phyloP scores from a whole-genome alignment of 1,284 basidiomycete species.

The Austroboletus sp. region DNA sequence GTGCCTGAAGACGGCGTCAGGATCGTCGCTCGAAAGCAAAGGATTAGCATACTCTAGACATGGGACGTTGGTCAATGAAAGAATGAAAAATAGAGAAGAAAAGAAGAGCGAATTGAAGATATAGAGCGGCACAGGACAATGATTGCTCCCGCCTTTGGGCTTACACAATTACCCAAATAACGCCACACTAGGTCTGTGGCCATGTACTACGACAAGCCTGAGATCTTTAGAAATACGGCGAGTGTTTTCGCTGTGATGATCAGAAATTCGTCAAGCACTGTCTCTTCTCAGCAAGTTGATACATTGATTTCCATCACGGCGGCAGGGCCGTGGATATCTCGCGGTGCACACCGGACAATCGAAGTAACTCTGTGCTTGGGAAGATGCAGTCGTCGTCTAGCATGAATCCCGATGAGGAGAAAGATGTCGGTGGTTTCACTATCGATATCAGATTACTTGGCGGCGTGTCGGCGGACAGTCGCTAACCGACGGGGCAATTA shows the following conservation, averaged over 20 bases:
- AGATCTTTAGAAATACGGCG: too few relatives aligned
- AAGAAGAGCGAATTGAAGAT: slow-evolving; percentile 10
- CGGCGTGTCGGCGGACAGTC: too few relatives aligned
- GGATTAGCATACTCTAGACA: slow-evolving; percentile 28
- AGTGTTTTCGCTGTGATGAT: too few relatives aligned
- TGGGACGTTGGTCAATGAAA: slow-evolving; percentile 9
- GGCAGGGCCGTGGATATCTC: neutral
- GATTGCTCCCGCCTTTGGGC: slow-evolving; percentile 10
- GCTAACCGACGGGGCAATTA: too few relatives aligned
- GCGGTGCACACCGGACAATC: too few relatives aligned
- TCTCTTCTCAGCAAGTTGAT: neutral
- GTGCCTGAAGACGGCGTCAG: slow-evolving; percentile 50
- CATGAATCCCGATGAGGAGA: neutral
- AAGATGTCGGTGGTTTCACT: neutral
- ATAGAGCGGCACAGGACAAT: slow-evolving; percentile 5
- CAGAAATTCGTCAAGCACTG: too few relatives aligned
- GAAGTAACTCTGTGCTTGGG: slow-evolving; percentile 29
- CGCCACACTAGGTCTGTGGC: too few relatives aligned
- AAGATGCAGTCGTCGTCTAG: slow-evolving; percentile 12
- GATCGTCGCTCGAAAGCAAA: neutral
- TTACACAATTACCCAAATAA: slow-evolving; percentile 25
- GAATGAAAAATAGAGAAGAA: neutral
- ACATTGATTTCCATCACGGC: neutral
- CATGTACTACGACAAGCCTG: too few relatives aligned
- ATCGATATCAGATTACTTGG: neutral